Evolutionary conservation across 345 rosid genomes (phyloP).

Genomic region (Conringia planisiliqua): DNA sequence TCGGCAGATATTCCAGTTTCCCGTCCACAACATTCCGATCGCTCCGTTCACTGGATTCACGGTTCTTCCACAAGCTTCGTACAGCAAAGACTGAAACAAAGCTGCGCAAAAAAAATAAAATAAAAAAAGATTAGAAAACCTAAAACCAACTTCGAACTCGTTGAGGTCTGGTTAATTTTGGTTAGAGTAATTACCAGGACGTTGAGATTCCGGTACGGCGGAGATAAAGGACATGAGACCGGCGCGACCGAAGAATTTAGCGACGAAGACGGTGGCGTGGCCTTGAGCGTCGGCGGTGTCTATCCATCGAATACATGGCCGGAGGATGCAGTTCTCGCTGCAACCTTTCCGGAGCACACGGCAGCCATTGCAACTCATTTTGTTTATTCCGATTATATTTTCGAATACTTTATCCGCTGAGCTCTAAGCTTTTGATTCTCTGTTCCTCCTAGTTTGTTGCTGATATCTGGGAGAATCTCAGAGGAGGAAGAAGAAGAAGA

Average conservation of each 20-base stretch:
- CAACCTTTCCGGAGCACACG: conserved; percentile 95
- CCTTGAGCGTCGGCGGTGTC: conserved; percentile 91
- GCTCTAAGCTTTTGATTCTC: not conserved
- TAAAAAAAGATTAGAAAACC: not conserved
- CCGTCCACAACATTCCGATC: conserved; percentile 88
- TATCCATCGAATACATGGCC: conserved; percentile 92
- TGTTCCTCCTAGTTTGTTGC: not conserved
- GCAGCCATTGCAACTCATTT: conserved; percentile 98
- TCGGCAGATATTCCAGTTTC: conserved; percentile 86
- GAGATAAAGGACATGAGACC: conserved; percentile 97
- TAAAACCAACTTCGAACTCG: not conserved
- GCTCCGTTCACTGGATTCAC: conserved; percentile 97
- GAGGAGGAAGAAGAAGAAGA: conserved; percentile 10
- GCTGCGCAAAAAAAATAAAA: conserved; percentile 37
- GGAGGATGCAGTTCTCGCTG: conserved; percentile 83
- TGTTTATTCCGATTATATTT: conserved; percentile 8
- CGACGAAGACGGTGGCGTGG: conserved; percentile 94
- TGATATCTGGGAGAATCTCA: conserved; percentile 9
- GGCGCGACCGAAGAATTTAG: conserved; percentile 98
- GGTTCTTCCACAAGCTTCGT: conserved; percentile 93
- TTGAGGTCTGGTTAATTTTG: conserved; percentile 6
- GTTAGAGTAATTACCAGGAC: conserved; percentile 53
- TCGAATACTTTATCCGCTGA: not conserved
- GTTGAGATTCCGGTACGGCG: conserved; percentile 81
- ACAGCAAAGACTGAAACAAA: conserved; percentile 78